Conservation (phyloP, 805 yeast species). For the Ogataea sp. region DNA sequence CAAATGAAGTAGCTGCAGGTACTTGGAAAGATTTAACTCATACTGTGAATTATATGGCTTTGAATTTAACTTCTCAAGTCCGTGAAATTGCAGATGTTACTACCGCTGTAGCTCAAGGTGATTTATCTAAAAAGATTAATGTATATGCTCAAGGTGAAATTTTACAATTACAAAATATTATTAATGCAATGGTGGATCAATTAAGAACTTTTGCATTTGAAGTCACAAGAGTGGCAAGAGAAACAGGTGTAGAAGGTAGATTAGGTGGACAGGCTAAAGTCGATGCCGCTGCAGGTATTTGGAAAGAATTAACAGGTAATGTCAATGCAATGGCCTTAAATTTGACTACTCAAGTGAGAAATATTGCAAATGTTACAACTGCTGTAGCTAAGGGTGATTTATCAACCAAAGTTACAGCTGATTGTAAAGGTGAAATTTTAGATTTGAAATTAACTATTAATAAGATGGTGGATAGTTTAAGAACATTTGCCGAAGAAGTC, state of each 20-base stretch:
- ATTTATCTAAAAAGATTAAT: constrained; percentile 71
- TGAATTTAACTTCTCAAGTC: constrained; percentile 78
- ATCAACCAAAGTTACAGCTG: constrained; percentile 78
- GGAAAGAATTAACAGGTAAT: constrained; percentile 83
- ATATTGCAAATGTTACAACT: constrained; percentile 80
- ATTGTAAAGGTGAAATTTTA: constrained; percentile 72
- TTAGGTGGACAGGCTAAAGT: constrained; percentile 84
- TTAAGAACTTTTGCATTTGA: constrained; percentile 77
- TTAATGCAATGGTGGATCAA: constrained; percentile 85
- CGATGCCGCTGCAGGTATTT: constrained; percentile 74
- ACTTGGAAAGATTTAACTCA: constrained; percentile 82
- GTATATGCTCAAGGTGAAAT: constrained; percentile 93
- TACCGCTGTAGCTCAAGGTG: constrained; percentile 83
- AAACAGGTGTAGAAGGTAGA: constrained; percentile 84
- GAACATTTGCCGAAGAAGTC: constrained; percentile 75
- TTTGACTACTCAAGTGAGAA: constrained; percentile 80
- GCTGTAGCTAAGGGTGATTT: constrained; percentile 83
- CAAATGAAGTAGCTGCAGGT: constrained; percentile 77
- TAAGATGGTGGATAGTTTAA: constrained; percentile 82
- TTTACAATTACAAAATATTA: constrained; percentile 75
- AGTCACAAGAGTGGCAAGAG: constrained; percentile 80
- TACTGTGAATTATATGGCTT: constrained; percentile 83
- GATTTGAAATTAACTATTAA: constrained; percentile 78
- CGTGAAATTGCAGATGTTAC: constrained; percentile 88
- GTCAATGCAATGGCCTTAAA: constrained; percentile 88